A percentile compares a stretch with the other conserved stretches of the same genome.
Conservation (phyloP, 768 basidiomycete species). For the Boletales sp. region DNA sequence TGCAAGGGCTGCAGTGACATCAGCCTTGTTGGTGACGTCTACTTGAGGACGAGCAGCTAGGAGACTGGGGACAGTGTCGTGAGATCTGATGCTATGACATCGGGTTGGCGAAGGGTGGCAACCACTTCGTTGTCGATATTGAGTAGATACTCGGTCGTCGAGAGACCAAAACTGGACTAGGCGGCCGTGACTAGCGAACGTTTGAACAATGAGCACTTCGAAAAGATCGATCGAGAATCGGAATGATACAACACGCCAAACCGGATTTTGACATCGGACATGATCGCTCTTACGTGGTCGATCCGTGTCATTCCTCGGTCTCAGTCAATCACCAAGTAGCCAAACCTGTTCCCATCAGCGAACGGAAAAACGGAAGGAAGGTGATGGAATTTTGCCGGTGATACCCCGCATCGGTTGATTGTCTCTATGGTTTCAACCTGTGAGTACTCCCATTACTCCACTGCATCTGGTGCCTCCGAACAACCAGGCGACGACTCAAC, state of each 20-base stretch:
- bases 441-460: no score
- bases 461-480: no score
- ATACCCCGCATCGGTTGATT: no score
- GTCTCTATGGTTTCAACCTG: no score
- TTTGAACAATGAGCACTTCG: no score
- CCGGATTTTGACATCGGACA: constrained; percentile 19
- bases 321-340: no score
- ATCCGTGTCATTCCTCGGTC: no score
- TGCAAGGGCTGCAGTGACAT: constrained; percentile 27
- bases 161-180: constrained; percentile 38
- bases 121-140: constrained; percentile 34
- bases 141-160: constrained; percentile 32
- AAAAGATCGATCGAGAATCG: no score
- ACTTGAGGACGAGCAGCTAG: constrained; percentile 29
- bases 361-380: no score
- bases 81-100: constrained; percentile 12
- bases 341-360: no score
- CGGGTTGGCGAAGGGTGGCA: constrained; percentile 41
- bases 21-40: constrained; percentile 27
- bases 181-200: constrained; percentile 28
- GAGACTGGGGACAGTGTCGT: constrained; percentile 14
- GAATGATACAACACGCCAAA: constrained; percentile 6
- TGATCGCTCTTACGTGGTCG: background rate
- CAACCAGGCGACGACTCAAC: no score
- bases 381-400: no score